phyloP scores from a whole-genome alignment of 1,284 basidiomycete species.

The Athelia psychrophila region DNA sequence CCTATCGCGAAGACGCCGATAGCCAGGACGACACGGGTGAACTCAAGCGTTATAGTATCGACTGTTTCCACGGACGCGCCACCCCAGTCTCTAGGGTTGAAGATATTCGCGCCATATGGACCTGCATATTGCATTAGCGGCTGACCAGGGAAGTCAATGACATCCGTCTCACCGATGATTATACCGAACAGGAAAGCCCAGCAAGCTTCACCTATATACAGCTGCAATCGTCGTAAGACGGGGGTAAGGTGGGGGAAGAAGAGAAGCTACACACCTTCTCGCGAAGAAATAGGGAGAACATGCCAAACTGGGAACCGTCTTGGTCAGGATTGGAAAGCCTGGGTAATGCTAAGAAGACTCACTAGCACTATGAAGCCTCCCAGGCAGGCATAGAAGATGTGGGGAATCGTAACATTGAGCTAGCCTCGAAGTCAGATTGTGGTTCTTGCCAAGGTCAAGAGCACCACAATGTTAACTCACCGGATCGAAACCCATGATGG shows the following conservation, averaged over 20 bases:
- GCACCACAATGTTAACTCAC: not conserved
- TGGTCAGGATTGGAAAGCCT: slow-evolving; percentile 5
- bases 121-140: slow-evolving; percentile 39
- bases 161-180: slow-evolving; percentile 63
- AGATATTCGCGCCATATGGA: slow-evolving; percentile 82
- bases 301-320: slow-evolving; percentile 68
- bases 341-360: slow-evolving; percentile 26
- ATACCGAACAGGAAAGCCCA: slow-evolving; percentile 95
- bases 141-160: slow-evolving; percentile 5
- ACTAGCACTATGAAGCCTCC: slow-evolving; percentile 82
- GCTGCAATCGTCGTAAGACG: slow-evolving; percentile 28
- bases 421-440: slow-evolving; percentile 22
- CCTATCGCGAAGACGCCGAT: slow-evolving; percentile 98
- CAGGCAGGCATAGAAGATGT: slow-evolving; percentile 80
- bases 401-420: slow-evolving; percentile 69
- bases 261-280: slow-evolving; percentile 58
- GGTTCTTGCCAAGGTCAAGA: not conserved
- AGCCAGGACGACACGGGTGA: slow-evolving; percentile 94
- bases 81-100: slow-evolving; percentile 87
- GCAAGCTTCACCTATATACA: slow-evolving; percentile 96
- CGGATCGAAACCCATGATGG: not conserved
- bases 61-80: slow-evolving; percentile 45
- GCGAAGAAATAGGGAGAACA: slow-evolving; percentile 92
- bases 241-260: not conserved
- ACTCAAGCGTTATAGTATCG: slow-evolving; percentile 82